phyloP scores from a whole-genome alignment of 2,329 filamentous ascomycete species.

The Diplodia scrobiculata region DNA sequence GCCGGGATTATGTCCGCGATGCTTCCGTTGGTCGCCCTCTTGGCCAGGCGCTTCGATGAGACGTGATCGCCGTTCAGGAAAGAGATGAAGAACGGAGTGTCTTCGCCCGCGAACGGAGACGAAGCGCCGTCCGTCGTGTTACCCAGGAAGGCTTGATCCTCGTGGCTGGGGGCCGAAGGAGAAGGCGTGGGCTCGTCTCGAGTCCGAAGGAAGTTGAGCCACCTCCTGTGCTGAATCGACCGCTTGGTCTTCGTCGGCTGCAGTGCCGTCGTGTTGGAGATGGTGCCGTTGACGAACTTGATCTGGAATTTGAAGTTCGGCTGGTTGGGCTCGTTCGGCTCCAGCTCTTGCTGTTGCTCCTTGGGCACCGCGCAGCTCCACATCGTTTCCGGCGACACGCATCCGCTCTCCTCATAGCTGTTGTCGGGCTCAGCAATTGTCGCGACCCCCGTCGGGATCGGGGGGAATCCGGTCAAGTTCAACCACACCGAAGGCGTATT shows the following conservation, averaged over 20 bases:
- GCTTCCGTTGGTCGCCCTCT: conserved; percentile 44
- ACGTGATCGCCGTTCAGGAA: conserved; percentile 55
- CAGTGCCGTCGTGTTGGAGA: conserved; percentile 34
- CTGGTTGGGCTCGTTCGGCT: conserved; percentile 65
- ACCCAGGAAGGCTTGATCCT: conserved; percentile 79
- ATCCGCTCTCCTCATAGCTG: conserved; percentile 64
- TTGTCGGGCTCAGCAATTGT: conserved; percentile 76
- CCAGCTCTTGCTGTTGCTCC: conserved; percentile 67
- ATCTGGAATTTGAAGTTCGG: conserved; percentile 83
- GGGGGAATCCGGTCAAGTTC: conserved; percentile 82
- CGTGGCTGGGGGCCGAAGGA: conserved; percentile 61
- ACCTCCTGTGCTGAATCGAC: conserved; percentile 36
- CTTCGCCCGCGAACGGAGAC: conserved; percentile 75
- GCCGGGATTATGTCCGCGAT: conserved; percentile 62
- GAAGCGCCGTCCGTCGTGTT: conserved; percentile 78
- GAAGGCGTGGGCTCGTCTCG: conserved; percentile 48
- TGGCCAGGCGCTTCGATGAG: conserved; percentile 39
- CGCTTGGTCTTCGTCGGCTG: conserved; percentile 38
- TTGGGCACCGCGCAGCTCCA: conserved; percentile 89
- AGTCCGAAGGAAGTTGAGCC: conserved; percentile 38
- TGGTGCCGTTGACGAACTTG: conserved; percentile 57
- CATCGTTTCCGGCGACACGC: conserved; percentile 69
- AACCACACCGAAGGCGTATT: conserved; percentile 62
- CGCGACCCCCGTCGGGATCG: conserved; percentile 79
- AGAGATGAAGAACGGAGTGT: conserved; percentile 85